Evolutionary conservation across 2,329 filamentous ascomycete species (phyloP), one percentile per base, ranked within the genome.

Genomic region (Aureobasidium musti): DNA sequence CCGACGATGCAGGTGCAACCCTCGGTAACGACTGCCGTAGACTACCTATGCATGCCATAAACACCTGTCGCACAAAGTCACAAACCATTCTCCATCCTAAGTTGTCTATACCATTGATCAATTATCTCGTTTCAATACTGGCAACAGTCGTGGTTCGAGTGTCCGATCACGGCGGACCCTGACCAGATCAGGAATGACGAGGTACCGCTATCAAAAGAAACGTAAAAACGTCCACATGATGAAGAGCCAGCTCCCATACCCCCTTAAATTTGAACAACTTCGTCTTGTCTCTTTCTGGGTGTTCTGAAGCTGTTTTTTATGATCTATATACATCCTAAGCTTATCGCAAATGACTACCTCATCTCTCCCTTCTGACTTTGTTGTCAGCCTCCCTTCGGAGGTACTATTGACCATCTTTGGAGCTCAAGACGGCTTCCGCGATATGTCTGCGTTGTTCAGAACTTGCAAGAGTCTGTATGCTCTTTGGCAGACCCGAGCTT

Each of bases 351-450:
- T 63, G 45, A 10, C 59, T 52, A 21, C 45, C 5, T 61, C 57
- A 35, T 3, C 17, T 49, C 30, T 49, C 37, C 41, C 57, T 63
- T 52, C 59, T 13, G 33, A 52, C n/a, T 41, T 21, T 35, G 5
- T 64, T 5, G 49, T 64, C 33, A 35, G 33, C 35, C 37, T 64
- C 7, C 61, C 61, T 21, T 30, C 61, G 13, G 49, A 64, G 19
- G 49, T 64, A 17, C 49, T 64, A 2, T 35, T 64, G 35, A 54
- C 61, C 23, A 54, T 64, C 8, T 64, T 53, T 35, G 49, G 49
- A 64, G 61, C 61, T 54, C 49, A 64, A 28, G 61, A 64, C 8
- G 54, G 61, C 61, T 64, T 64, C n/a, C 37, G 61, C 21, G 61
- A 64, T 10, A 45, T 54, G 19, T 54, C 47, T 17, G 53, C 61